Base-by-base conservation (phyloP, 1,284 basidiomycete species). In the Uromyces viciae-fabae region DNA sequence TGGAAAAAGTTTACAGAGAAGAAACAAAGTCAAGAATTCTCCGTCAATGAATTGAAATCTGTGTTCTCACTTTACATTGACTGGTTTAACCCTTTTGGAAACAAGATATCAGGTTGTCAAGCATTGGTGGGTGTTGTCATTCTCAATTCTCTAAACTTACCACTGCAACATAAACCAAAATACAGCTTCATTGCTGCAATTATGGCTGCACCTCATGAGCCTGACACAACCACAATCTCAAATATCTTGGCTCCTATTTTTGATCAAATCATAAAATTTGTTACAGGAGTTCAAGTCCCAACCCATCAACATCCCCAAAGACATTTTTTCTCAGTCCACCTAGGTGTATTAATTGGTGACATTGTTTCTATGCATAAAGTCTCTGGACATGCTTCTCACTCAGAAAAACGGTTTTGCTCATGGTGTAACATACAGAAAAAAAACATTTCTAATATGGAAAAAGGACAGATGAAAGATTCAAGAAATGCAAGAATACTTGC, bases 61-160 rank as follows among this genome's bases (percentile, higher is more conserved):
- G 54, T 60, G 11, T 75, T 75, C 43, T n/a, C 73, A 7, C 52
- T 60, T 14, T 77, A 25, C 25, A 19, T 66, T 1, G 42, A 66
- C 36, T 76, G 75, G 75, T 69, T 78, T n/a, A 64, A 71, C 52
- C 46, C 33, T 25, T 28, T 46, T 54, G 76, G 64, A 33, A 71
- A 71, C 25, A 69, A 54, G n/a, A 31, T 49, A 3, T 42, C 64
- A 42, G 66, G 76, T 19, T 25, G 28, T 25, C 46, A 79, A 14
- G 52, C 43, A 9, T 71, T 31, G 28, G 43, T 79, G 66, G 76
- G 76, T 8, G 31, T 56, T 40, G 8, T 79, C 25, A 66, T 52
- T 22, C 68, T 78, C 8, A 79, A 33, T 11, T 79, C 52, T 56
- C 64, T 78, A 3, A 69, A 78, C 36, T 17, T 78, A 3, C 75